Evolutionary conservation across 257 asterid species (phyloP), one percentile per base, ranked within the genome.

Genomic region (Solanum bukasovii): DNA sequence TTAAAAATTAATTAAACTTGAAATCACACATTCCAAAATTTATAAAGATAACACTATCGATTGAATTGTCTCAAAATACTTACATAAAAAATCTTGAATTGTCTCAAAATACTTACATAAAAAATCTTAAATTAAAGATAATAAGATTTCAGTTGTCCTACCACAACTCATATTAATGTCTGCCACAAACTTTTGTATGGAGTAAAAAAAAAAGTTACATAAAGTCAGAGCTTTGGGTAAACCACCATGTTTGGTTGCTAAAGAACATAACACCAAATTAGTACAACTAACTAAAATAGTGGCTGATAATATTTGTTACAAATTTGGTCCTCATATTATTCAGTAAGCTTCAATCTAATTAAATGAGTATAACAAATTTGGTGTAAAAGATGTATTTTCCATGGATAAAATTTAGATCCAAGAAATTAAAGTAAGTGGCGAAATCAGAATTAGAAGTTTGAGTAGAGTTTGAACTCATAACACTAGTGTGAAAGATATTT

Each of bases 81-180:
- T 31, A 31, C 33, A 29, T 29, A 29, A n/a, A n/a, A n/a, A n/a
- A n/a, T n/a, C n/a, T 63, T 23, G 14, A 23, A 63, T 63, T 63
- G 2, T 63, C 6, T 23, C 14, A 9, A 63, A 9, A 33, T 33
- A 33, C 4, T 34, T 1, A 34, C 1, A 34, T 34, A 34, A 0
- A 21, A 61, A 0, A 61, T 0, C 0, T 3, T n/a, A 9, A 25
- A 65, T 67, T 27, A 25, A 27, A 67, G 0, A 18, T 18, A 52
- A 67, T 0, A 0, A 27, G 0, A 67, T 25, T 0, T 13, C 4
- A 67, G 0, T 0, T 6, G 0, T 2, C 0, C 9, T 14, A 13
- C 2, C 9, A 12, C 7, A 25, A 67, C 6, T 5, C 34, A 13
- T 18, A 52, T 18, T 18, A 52, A 18, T 16, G 16, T 4, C 4